Base-by-base conservation (phyloP, 2,329 filamentous ascomycete species). In the Pseudogymnoascus sp. region DNA sequence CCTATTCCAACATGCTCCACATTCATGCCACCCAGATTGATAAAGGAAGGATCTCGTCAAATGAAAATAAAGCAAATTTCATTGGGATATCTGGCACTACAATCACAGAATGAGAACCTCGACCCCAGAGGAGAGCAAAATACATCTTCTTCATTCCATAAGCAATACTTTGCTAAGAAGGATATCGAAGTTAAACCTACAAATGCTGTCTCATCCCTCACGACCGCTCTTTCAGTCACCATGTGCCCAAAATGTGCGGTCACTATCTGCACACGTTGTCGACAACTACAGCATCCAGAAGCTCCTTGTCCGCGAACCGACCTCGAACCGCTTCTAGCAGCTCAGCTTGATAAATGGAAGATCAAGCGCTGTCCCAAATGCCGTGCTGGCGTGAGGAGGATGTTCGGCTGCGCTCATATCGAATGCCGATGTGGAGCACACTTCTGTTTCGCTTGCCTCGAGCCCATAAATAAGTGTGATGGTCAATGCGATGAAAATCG, bases 291-390 rank as follows among this genome's bases (percentile, higher is more conserved):
- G n/a, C 77, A 80, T 60, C 61, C 69, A 12, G 65, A 68, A 6
- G 70, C 70, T 36, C 47, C 28, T 3, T 79, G 77, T 64, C 69
- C 70, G 37, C 71, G 69, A 6, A 68, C 72, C 4, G 73, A 75
- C 33, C 62, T 74, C 20, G 73, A 77, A 16, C 65, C 70, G 4
- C 69, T 71, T 50, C 25, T 73, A 2, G 70, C 71, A 28, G 61
- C 58, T 5, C 66, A 78, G 35, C 69, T 82, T 2, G 70, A 72
- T 57, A 70, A 68, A 41, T 79, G 75, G 70, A 75, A 77, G 3
- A 77, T 79, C 67, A 81, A 80, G 67, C 71, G 73, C 7, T 82
- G 80, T 60, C 79, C 79, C 0, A 76, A 76, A 60, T 82, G 79
- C 63, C 71, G 73, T 1, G 71, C 76, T n/a, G 79, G 75, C 7